A percentile compares a stretch with the other conserved stretches of the same genome.
Evolutionary conservation across 2,329 filamentous ascomycete species (phyloP).

Genomic region (Arthrobotrys conoides): DNA sequence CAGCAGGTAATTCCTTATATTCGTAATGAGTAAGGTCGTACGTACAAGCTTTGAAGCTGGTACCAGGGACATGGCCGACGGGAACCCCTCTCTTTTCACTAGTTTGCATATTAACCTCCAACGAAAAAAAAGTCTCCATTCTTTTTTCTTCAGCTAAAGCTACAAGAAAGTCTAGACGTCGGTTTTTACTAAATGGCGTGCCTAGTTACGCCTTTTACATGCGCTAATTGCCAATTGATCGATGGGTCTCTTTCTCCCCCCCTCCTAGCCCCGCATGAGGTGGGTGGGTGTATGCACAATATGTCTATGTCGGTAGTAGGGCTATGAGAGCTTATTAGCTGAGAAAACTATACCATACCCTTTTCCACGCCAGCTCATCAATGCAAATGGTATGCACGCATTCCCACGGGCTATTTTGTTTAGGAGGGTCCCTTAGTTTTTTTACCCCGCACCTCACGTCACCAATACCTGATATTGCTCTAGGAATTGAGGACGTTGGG

Average conservation of each 20-base stretch:
- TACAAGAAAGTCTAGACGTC: not conserved
- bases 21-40: slow-evolving; percentile 1
- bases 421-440: not conserved
- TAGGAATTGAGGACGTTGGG: not conserved
- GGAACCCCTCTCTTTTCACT: not conserved
- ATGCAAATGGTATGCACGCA: slow-evolving; percentile 21
- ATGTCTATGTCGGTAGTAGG: slow-evolving; percentile 31
- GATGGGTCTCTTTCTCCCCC: not conserved
- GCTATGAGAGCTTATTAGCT: slow-evolving; percentile 27
- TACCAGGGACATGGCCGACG: slow-evolving; percentile 23
- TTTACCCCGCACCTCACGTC: slow-evolving; percentile 59
- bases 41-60: slow-evolving; percentile 12
- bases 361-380: slow-evolving; percentile 52
- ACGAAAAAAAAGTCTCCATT: not conserved
- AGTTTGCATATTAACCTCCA: not conserved
- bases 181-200: not conserved
- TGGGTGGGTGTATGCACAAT: not conserved
- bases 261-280: slow-evolving; percentile 12
- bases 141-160: not conserved
- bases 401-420: slow-evolving; percentile 22
- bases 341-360: slow-evolving; percentile 16
- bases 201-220: slow-evolving; percentile 27
- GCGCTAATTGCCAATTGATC: slow-evolving; percentile 34
- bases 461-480: slow-evolving; percentile 49
- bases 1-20: not conserved